Conservation (phyloP, 768 basidiomycete species). For the Suillus fuscotomentosus region DNA sequence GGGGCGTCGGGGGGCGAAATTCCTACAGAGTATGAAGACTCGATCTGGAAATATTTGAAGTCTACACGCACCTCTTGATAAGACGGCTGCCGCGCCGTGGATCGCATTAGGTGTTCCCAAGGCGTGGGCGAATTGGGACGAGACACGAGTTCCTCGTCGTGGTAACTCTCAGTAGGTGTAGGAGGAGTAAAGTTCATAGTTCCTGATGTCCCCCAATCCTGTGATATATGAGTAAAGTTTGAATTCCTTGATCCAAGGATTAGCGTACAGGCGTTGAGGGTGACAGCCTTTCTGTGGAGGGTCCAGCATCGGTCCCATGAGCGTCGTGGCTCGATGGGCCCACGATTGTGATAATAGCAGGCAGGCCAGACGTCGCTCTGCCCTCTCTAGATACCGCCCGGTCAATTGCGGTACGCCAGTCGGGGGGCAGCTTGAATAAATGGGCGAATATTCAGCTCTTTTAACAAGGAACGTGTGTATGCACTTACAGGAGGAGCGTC, state of each 20-base stretch:
- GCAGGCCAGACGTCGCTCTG: conserved; percentile 23
- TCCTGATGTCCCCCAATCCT: conserved; percentile 33
- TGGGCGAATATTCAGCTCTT: conserved; percentile 7
- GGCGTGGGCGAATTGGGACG: conserved; percentile 36
- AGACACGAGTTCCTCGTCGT: conserved; percentile 31
- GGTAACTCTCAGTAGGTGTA: conserved; percentile 33
- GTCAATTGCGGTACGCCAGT: conserved; percentile 35
- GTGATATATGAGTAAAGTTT: conserved; percentile 25
- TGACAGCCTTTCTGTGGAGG: conserved; percentile 30
- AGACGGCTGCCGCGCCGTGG: conserved; percentile 1
- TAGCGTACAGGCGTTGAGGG: conserved; percentile 33
- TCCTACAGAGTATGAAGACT: conserved; percentile 29
- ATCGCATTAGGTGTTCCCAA: conserved; percentile 23
- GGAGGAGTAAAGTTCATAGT: conserved; percentile 30
- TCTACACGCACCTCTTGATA: conserved; percentile 23
- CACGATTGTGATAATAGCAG: conserved; percentile 32
- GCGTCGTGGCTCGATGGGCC: conserved; percentile 26
- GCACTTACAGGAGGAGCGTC: conserved; percentile 33
- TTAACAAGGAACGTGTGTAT: conserved; percentile 2
- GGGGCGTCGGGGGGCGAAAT: conserved; percentile 62
- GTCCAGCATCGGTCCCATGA: conserved; percentile 21
- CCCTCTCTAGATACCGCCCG: conserved; percentile 31
- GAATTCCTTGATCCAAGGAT: conserved; percentile 22
- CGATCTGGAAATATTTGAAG: background rate
- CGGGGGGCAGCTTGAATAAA: conserved; percentile 29